Evolutionary conservation across 305 asterid genomes (phyloP), one percentile per base, ranked within the genome.

Genomic region (Fraxinus dipetala): DNA sequence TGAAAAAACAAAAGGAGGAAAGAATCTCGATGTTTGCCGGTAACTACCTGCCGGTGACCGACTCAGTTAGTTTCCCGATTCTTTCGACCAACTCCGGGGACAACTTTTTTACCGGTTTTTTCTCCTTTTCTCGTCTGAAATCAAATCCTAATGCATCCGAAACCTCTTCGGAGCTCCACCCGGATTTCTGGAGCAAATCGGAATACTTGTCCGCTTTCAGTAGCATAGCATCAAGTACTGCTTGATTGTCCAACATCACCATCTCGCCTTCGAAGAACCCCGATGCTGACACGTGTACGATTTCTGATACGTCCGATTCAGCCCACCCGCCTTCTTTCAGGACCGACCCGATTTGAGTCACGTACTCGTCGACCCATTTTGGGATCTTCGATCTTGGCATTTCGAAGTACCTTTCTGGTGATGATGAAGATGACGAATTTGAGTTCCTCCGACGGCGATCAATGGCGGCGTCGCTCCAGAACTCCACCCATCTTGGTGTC

Each of bases 131-230:
- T 84, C 81, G 86, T 32, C 97, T 88, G 76, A 94, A 94, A 87
- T 94, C 97, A 18, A 94, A 96, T 14, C 96, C 97, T 32, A 96
- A 38, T 0, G 95, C 98, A 35, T 96, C 97, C 28, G 97, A 94
- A 0, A 96, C 97, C 84, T 96, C 99, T 30, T 93, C 98, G 83
- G 96, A 87, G 95, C 98, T 94, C 99, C 98, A 96, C 83, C 99
- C 99, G 81, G 92, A 91, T 85, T 90, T 90, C 43, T 91, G 94
- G 78, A 96, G 93, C 75, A 85, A 85, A 35, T 92, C 99, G 40
- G 99, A 94, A 20, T 90, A 94, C 78, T 98, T 94, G 86, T 93
- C 98, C 87, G 98, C 91, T 90, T 93, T 96, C 63, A 96, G 61
- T 4, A 96, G 90, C 28, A 96, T 84, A 36, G 98, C 98, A 77